phyloP scores from a whole-genome alignment of 352 stramenopile genomes.

The Globisporangium lucens region DNA sequence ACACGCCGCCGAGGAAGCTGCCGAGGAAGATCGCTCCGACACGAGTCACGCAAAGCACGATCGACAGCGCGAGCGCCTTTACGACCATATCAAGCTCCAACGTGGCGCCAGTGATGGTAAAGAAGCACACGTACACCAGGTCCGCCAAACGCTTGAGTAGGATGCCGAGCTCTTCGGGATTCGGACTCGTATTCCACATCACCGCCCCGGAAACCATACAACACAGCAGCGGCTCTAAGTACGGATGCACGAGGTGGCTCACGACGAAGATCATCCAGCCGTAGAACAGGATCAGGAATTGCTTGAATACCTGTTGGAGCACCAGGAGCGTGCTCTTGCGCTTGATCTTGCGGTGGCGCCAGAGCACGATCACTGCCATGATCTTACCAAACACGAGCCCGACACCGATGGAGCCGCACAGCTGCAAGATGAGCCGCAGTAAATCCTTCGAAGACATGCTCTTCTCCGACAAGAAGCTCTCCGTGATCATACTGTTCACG shows the following conservation, averaged over 20 bases:
- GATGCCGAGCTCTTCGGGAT: constrained; percentile 51
- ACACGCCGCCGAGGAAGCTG: constrained; percentile 45
- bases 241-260: constrained; percentile 58
- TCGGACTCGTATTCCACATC: constrained; percentile 61
- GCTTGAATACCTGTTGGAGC: constrained; percentile 44
- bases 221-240: constrained; percentile 58
- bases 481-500: constrained; percentile 67
- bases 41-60: constrained; percentile 51
- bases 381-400: constrained; percentile 51
- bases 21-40: constrained; percentile 59
- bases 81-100: constrained; percentile 64
- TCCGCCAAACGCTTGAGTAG: constrained; percentile 52
- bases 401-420: constrained; percentile 48
- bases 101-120: constrained; percentile 65
- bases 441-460: constrained; percentile 34
- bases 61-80: constrained; percentile 50
- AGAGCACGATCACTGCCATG: constrained; percentile 54
- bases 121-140: constrained; percentile 73
- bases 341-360: constrained; percentile 45
- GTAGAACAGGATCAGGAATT: constrained; percentile 57
- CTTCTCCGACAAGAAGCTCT: constrained; percentile 58
- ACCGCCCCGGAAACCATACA: constrained; percentile 66
- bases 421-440: constrained; percentile 30
- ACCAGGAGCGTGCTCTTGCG: constrained; percentile 44
- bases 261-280: constrained; percentile 60